A percentile compares a stretch with the other conserved stretches of the same genome.
Conservation (phyloP, 139 green algal species). For the Coccomyxa sp. region DNA sequence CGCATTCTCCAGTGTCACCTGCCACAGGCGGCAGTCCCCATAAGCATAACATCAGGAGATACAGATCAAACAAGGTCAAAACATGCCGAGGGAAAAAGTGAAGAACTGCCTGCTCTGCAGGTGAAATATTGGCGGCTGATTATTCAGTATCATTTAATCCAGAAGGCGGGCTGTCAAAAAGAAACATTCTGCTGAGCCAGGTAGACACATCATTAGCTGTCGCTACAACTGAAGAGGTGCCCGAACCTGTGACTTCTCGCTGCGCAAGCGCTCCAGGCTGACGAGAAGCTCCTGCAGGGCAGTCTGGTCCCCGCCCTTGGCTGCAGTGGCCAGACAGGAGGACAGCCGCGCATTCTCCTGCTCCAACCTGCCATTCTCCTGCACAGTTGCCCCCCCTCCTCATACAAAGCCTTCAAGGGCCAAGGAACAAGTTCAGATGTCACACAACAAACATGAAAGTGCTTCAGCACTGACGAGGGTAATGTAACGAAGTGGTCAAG, state of each 20-base stretch:
- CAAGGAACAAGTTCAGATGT: neutral
- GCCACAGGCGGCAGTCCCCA: neutral
- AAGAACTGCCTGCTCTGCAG: no score
- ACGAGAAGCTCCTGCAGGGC: neutral
- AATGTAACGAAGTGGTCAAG: neutral
- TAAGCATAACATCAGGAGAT: no score
- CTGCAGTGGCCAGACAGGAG: neutral
- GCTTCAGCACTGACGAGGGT: neutral
- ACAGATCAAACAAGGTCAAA: no score
- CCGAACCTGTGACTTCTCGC: neutral
- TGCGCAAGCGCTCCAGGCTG: neutral
- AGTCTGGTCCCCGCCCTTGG: neutral
- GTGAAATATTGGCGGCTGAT: no score
- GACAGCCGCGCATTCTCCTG: neutral
- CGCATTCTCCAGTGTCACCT: neutral
- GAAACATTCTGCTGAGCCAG: no score
- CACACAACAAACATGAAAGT: no score
- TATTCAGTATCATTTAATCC: no score
- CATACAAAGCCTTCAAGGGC: neutral
- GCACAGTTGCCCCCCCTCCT: neutral
- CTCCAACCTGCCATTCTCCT: conserved; percentile 8
- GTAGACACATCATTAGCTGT: no score
- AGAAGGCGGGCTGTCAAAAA: no score
- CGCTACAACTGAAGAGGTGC: neutral
- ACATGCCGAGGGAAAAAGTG: no score